phyloP scores from a whole-genome alignment of 2,329 filamentous ascomycete species.

The Chrysoporthe cubensis region DNA sequence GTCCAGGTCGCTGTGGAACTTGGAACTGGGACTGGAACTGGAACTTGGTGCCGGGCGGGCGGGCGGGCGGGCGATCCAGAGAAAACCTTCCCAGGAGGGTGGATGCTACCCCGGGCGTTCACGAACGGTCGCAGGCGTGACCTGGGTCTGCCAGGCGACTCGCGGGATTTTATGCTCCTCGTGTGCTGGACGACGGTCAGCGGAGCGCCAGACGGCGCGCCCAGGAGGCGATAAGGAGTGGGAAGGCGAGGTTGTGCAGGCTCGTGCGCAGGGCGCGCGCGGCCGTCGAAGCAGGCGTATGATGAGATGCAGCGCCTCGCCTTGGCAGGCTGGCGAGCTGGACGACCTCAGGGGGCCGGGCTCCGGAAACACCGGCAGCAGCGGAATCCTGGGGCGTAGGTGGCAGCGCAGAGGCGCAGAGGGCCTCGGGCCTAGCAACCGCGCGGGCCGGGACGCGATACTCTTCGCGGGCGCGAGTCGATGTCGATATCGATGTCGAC shows the following conservation, averaged over 20 bases:
- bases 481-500: too few relatives aligned
- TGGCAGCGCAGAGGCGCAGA: not conserved
- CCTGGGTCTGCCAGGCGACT: constrained; percentile 16
- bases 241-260: too few relatives aligned
- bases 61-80: constrained; percentile 13
- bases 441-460: too few relatives aligned
- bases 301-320: too few relatives aligned
- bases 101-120: constrained; percentile 17
- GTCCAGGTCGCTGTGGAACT: not conserved
- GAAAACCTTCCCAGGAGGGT: constrained; percentile 10
- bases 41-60: constrained; percentile 18
- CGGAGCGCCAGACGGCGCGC: not conserved
- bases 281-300: too few relatives aligned
- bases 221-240: too few relatives aligned
- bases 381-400: not conserved
- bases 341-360: constrained; percentile 1
- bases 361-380: not conserved
- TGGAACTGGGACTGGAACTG: constrained; percentile 11
- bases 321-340: too few relatives aligned
- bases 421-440: not conserved
- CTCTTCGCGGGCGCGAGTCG: too few relatives aligned
- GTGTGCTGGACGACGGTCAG: not conserved
- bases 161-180: not conserved
- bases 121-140: constrained; percentile 24
- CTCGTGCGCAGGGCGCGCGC: too few relatives aligned